Evolutionary conservation across 1,284 basidiomycete species (phyloP).

Genomic region (Cutaneotrichosporon arboriforme): DNA sequence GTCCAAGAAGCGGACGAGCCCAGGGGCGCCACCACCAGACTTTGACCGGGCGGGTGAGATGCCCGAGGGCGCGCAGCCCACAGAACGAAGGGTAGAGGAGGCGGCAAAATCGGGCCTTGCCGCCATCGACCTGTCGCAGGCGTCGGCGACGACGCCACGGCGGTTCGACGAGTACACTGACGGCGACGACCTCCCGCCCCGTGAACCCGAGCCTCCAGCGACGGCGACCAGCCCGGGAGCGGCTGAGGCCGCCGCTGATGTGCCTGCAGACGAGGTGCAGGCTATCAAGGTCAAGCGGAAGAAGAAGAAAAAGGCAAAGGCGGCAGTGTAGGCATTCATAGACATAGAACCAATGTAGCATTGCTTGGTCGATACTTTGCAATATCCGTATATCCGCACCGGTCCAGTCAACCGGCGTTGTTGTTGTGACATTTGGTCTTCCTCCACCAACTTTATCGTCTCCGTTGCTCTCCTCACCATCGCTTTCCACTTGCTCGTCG

Average conservation of each 20-base stretch:
- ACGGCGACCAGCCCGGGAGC: background rate
- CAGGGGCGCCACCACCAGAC: constrained; percentile 28
- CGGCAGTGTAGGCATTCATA: constrained; percentile 5
- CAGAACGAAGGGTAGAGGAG: constrained; percentile 10
- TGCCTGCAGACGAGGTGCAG: constrained; percentile 28
- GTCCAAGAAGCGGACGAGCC: constrained; percentile 11
- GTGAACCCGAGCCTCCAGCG: background rate
- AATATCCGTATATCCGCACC: background rate
- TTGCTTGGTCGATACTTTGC: background rate
- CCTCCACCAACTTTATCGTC: background rate
- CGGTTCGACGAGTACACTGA: constrained; percentile 60
- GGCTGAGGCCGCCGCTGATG: constrained; percentile 9
- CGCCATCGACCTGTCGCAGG: constrained; percentile 18
- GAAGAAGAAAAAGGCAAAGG: constrained; percentile 35
- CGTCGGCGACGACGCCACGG: background rate
- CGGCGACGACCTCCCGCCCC: constrained; percentile 37
- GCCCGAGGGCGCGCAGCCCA: constrained; percentile 58
- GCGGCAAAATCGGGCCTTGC: constrained; percentile 39
- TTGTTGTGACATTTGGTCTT: background rate
- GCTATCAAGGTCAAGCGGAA: constrained; percentile 44
- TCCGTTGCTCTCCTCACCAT: background rate
- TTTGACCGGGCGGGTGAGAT: constrained; percentile 78
- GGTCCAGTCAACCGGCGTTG: background rate
- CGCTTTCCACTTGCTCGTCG: background rate
- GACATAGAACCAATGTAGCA: background rate